Base-by-base conservation (phyloP, 2,329 filamentous ascomycete genomes). In the Parastagonospora avenae region DNA sequence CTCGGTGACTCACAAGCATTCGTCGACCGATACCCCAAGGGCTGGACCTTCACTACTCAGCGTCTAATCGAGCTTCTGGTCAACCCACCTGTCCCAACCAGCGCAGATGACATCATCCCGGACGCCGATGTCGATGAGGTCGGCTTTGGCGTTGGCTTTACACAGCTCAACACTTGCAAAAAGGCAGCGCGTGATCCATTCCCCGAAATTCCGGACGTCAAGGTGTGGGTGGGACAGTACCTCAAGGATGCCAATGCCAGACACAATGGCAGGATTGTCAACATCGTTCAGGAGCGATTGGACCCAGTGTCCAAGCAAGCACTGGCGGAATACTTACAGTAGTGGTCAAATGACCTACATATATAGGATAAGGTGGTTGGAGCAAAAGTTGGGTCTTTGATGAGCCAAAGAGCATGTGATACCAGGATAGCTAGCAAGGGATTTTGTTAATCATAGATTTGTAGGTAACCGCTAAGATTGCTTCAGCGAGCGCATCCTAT, bases 51-150 rank as follows among this genome's bases (percentile, higher is more conserved):
- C 71, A 97, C 92, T 2, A 94, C 91, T 70, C 90, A 93, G 70
- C 87, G 89, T n/a, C 81, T 99, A 52, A 82, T 99, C 36, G 91
- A 93, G 63, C 82, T 97, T 11, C 82, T 99, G 7, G 88, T 93
- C 70, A 95, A 96, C 74, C 91, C 93, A 24, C 92, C 93, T 31
- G 83, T 93, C 4, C 80, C 82, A 6, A 77, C 79, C 12, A 84
- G 87, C 1, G 77, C 82, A 31, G 87, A 88, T 50, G 91, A 95
- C 60, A 78, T 90, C 43, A 87, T 96, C 57, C 84, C 86, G 9
- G 94, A 97, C 70, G 87, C 91, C 2, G 93, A 97, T 66, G 90
- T 96, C 24, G 94, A 99, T 65, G 94, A 99, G 71, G 86, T 97
- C 60, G 88, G 91, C 27, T 99, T 99, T 68, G 94, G 94, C 24